phyloP scores from a whole-genome alignment of 2,329 filamentous ascomycete genomes.

The Microdochium nivale region DNA sequence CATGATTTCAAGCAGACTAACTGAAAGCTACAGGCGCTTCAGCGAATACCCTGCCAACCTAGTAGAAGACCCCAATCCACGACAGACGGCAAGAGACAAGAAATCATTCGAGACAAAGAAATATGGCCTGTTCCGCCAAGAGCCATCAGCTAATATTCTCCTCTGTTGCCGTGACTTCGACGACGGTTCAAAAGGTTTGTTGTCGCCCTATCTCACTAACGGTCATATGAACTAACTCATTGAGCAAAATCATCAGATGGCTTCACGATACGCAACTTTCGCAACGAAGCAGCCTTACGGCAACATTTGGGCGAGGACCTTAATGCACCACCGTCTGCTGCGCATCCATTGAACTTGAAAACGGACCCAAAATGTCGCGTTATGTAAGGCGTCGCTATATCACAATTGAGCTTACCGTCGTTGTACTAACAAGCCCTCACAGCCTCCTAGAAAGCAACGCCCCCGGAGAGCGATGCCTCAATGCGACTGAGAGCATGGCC shows the following conservation, averaged over 20 bases:
- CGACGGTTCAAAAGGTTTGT: not conserved
- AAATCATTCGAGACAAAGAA: not conserved
- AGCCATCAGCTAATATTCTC: not conserved
- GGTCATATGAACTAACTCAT: not conserved
- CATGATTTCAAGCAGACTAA: not conserved
- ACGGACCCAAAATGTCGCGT: not conserved
- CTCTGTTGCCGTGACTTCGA: not conserved
- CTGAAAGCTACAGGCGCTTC: not conserved
- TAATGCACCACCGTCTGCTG: not conserved
- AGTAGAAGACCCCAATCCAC: not conserved
- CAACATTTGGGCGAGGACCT: not conserved
- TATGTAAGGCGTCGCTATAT: not conserved
- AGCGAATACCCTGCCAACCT: not conserved
- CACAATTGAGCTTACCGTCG: not conserved
- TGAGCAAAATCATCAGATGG: not conserved
- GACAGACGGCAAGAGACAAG: not conserved
- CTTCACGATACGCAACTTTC: not conserved
- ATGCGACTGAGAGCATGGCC: not conserved
- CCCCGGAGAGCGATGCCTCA: not conserved
- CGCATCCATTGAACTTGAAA: not conserved
- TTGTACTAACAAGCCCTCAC: not conserved
- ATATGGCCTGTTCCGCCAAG: not conserved
- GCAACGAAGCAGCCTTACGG: not conserved
- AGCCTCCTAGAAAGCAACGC: not conserved
- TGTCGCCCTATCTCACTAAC: not conserved